Percentiles rank a stretch among this genome's conserved stretches.
Evolutionary conservation across 2,329 filamentous ascomycete species (phyloP).

Genomic region (Botrytis elliptica): DNA sequence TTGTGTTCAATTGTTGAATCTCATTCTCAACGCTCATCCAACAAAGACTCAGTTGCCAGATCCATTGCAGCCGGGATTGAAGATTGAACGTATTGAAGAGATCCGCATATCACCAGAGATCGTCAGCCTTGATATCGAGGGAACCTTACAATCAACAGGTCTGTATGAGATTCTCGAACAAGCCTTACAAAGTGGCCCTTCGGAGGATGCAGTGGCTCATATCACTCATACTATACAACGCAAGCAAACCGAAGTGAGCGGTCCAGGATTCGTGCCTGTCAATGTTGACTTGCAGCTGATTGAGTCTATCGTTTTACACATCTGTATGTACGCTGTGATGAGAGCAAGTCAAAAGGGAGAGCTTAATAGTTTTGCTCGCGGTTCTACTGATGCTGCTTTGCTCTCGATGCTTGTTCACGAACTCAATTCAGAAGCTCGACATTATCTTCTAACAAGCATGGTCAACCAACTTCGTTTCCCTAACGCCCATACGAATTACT

Average conservation of each 20-base stretch:
- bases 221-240: slow-evolving; percentile 72
- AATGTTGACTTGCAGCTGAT: slow-evolving; percentile 69
- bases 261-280: slow-evolving; percentile 65
- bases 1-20: slow-evolving; percentile 83
- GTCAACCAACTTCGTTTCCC: slow-evolving; percentile 90
- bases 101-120: slow-evolving; percentile 66
- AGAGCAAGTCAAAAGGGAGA: slow-evolving; percentile 57
- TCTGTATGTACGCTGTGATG: slow-evolving; percentile 70
- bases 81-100: slow-evolving; percentile 75
- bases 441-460: slow-evolving; percentile 80
- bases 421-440: slow-evolving; percentile 73
- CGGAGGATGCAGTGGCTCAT: slow-evolving; percentile 71
- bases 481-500: slow-evolving; percentile 88
- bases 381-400: slow-evolving; percentile 66
- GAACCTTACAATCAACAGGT: slow-evolving; percentile 52
- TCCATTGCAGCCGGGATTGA: slow-evolving; percentile 69
- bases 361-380: slow-evolving; percentile 58
- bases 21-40: slow-evolving; percentile 80
- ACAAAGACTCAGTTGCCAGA: slow-evolving; percentile 70
- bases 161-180: slow-evolving; percentile 60
- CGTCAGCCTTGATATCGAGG: slow-evolving; percentile 59
- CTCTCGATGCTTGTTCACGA: slow-evolving; percentile 76
- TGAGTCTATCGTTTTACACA: slow-evolving; percentile 79
- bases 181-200: slow-evolving; percentile 59
- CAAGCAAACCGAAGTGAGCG: slow-evolving; percentile 56